These are phyloP conservation scores for Vaucheria bursata DNA, from an alignment of 352 stramenopile species.

Conservation along the genomic window DNA sequence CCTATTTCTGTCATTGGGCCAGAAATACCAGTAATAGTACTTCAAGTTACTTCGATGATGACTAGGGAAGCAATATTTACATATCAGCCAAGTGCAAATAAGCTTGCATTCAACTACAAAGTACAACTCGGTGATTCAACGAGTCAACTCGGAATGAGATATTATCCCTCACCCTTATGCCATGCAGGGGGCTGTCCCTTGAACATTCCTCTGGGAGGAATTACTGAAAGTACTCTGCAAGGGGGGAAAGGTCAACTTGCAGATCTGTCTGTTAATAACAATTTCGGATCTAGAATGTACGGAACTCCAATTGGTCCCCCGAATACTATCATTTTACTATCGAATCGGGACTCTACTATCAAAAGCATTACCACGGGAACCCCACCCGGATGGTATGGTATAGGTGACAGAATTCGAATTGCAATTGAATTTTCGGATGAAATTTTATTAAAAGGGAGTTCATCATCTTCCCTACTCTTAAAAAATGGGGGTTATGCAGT, in stretches of 20 bases:
- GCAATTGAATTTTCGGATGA: conserved; percentile 41
- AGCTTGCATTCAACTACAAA: conserved; percentile 35
- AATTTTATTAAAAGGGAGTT: conserved; percentile 10
- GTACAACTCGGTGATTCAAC: conserved; percentile 41
- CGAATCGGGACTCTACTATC: background rate
- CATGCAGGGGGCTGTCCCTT: background rate
- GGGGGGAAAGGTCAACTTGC: background rate
- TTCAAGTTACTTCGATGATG: conserved; percentile 11
- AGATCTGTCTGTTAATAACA: background rate
- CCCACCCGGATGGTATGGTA: background rate
- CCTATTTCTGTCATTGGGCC: conserved; percentile 6
- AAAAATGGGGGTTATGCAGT: conserved; percentile 22
- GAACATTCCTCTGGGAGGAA: background rate
- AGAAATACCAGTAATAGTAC: conserved; percentile 11
- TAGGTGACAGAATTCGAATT: background rate
- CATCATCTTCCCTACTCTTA: background rate
- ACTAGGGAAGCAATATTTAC: conserved; percentile 26
- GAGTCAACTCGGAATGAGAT: conserved; percentile 31
- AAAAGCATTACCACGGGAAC: background rate
- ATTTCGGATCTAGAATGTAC: background rate
- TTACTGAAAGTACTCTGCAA: conserved; percentile 13
- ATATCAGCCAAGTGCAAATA: conserved; percentile 16
- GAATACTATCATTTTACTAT: background rate
- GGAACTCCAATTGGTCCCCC: background rate
- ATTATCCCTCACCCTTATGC: conserved; percentile 38